These are phyloP conservation scores for Dactylella cylindrospora DNA, from an alignment of 2,329 filamentous ascomycete genomes.

Conservation along the genomic window DNA sequence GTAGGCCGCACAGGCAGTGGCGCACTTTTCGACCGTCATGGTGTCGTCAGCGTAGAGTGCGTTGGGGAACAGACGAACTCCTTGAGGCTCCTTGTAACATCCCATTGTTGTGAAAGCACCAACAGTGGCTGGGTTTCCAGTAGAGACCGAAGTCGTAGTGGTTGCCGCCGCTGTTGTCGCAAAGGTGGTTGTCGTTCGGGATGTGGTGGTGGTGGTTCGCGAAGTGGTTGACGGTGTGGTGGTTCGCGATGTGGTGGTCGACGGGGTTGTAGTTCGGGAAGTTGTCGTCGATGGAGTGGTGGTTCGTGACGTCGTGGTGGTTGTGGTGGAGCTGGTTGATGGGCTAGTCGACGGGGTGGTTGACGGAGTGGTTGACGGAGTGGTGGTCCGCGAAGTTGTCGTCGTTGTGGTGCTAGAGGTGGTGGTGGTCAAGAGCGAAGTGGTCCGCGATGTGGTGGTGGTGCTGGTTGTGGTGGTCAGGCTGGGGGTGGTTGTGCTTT, in stretches of 20 bases:
- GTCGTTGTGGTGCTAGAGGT: slow-evolving; percentile 8
- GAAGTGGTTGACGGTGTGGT: slow-evolving; percentile 1
- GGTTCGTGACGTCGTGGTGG: slow-evolving; percentile 5
- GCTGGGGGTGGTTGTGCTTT: slow-evolving; percentile 33
- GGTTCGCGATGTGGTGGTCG: neutral
- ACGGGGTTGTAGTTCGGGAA: slow-evolving; percentile 6
- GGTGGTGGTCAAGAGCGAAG: slow-evolving; percentile 21
- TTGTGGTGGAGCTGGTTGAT: neutral
- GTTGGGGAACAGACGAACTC: slow-evolving; percentile 15
- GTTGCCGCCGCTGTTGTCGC: slow-evolving; percentile 5
- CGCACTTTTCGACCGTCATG: slow-evolving; percentile 45
- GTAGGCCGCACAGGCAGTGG: slow-evolving; percentile 52
- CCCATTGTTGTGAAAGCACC: slow-evolving; percentile 29
- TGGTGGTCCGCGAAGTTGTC: slow-evolving; percentile 17
- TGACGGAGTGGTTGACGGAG: slow-evolving; percentile 24
- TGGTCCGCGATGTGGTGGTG: slow-evolving; percentile 21
- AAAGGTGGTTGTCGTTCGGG: slow-evolving; percentile 1
- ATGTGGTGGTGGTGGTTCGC: slow-evolving; percentile 4
- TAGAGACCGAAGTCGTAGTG: slow-evolving; percentile 3
- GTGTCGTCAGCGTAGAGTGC: slow-evolving; percentile 22
- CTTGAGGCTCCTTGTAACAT: slow-evolving; percentile 26
- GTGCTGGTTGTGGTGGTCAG: slow-evolving; percentile 45
- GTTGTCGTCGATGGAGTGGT: slow-evolving; percentile 1
- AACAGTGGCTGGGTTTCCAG: slow-evolving; percentile 21
- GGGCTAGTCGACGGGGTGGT: neutral